These are phyloP conservation scores for Coemansia sp. DNA, from an alignment of 192 early-diverging fungal genomes.

Conservation along the genomic window DNA sequence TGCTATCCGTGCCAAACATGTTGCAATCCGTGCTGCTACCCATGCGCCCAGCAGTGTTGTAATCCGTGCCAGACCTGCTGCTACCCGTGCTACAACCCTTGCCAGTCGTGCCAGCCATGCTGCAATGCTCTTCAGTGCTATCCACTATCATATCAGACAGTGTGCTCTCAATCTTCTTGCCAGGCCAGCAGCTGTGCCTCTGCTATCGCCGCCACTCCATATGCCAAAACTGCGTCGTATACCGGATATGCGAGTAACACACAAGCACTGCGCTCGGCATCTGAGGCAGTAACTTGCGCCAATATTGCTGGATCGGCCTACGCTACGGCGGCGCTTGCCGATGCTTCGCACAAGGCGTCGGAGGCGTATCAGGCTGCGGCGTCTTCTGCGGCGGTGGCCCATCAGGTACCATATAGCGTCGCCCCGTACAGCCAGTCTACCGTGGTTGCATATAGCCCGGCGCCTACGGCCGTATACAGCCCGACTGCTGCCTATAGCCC, in stretches of 20 bases:
- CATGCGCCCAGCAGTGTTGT: too few species aligned
- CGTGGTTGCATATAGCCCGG: background rate
- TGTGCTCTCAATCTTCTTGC: background rate
- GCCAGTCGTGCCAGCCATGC: background rate
- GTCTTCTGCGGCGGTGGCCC: background rate
- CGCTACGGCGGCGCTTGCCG: background rate
- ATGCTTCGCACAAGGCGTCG: slow-evolving; percentile 1
- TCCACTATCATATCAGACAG: background rate
- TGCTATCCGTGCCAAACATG: too few species aligned
- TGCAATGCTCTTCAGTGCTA: background rate
- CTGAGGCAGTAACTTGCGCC: background rate
- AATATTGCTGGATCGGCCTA: background rate
- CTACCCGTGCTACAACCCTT: too few species aligned
- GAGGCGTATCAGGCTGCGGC: background rate
- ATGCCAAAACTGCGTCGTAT: background rate
- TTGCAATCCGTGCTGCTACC: too few species aligned
- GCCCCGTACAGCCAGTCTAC: background rate
- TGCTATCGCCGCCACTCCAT: background rate
- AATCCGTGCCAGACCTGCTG: too few species aligned
- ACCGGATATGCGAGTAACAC: background rate
- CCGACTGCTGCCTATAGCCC: background rate
- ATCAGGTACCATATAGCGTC: background rate
- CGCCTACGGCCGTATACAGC: background rate
- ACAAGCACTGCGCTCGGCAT: background rate
- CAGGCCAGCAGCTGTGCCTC: background rate